Evolutionary conservation across 225 moss, liverwort and hornwort genomes (phyloP).

Genomic region (Polytrichum formosum): DNA sequence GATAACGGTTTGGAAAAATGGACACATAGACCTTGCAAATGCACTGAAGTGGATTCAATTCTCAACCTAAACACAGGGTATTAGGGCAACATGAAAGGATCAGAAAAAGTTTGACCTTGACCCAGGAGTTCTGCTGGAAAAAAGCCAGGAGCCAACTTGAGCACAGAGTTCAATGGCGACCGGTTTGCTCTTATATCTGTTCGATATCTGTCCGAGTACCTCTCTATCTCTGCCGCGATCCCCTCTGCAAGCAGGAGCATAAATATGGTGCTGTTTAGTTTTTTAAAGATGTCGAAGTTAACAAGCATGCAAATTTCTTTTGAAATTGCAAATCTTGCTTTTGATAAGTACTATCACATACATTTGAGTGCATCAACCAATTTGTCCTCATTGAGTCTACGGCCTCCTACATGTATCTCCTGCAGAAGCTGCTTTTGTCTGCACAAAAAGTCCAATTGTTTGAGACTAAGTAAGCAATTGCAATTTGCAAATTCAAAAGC

Average conservation of each 20-base stretch:
- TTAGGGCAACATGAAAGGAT: neutral
- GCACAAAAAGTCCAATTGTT: no score
- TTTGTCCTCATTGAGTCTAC: neutral
- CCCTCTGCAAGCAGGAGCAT: conserved; percentile 42
- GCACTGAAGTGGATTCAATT: no score
- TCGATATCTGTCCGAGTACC: conserved; percentile 91
- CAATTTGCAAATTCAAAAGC: no score
- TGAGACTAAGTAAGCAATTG: no score
- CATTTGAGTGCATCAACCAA: neutral
- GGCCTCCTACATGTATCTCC: neutral
- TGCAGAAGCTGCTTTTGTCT: neutral
- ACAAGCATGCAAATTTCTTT: neutral
- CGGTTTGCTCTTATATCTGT: conserved; percentile 69
- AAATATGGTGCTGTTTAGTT: neutral
- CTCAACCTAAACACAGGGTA: neutral
- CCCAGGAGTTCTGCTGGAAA: conserved; percentile 86
- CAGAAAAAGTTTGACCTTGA: conserved; percentile 49
- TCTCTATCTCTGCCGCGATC: conserved; percentile 77
- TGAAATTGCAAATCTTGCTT: no score
- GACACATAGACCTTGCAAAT: neutral
- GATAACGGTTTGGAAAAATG: neutral
- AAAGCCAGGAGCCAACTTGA: conserved; percentile 75
- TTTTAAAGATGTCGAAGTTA: neutral
- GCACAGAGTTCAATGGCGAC: conserved; percentile 72
- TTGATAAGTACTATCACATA: no score